These are phyloP conservation scores for Mycena floridula DNA, from an alignment of 768 basidiomycete species.

Conservation along the genomic window DNA sequence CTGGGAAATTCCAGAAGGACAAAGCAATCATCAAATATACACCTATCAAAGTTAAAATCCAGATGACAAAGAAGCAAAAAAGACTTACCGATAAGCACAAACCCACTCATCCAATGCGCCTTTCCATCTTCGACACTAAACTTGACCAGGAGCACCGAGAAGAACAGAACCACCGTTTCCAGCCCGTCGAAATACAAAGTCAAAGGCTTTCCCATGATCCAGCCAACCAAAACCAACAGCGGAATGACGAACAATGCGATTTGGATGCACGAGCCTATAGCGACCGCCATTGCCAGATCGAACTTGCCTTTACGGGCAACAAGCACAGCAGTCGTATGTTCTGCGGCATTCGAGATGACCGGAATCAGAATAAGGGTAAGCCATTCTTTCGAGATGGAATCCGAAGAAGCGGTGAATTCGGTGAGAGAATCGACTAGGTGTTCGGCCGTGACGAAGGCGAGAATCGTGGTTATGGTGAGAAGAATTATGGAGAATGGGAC, in stretches of 20 bases:
- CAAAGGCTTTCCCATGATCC: conserved; percentile 34
- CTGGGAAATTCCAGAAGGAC: conserved; percentile 35
- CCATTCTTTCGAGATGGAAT: conserved; percentile 36
- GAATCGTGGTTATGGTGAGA: conserved; percentile 24
- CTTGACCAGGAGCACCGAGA: conserved; percentile 35
- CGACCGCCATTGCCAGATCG: conserved; percentile 36
- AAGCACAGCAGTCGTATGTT: conserved; percentile 35
- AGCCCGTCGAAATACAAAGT: conserved; percentile 33
- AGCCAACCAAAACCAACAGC: conserved; percentile 29
- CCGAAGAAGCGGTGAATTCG: conserved; percentile 30
- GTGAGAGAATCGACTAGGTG: conserved; percentile 34
- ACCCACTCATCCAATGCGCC: conserved; percentile 41
- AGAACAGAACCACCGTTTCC: conserved; percentile 26
- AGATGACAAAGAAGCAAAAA: background rate
- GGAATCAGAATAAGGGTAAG: conserved; percentile 40
- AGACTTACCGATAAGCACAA: conserved; percentile 24
- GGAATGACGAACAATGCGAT: conserved; percentile 38
- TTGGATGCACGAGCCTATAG: conserved; percentile 37
- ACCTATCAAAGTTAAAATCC: conserved; percentile 11
- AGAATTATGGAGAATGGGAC: conserved; percentile 25
- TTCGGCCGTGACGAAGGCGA: conserved; percentile 37
- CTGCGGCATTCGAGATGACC: conserved; percentile 34
- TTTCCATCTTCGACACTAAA: conserved; percentile 43
- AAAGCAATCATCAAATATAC: conserved; percentile 31
- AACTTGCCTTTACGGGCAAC: conserved; percentile 37